Evolutionary conservation across 805 yeast genomes (phyloP).

Genomic region (Candida boidinii): DNA sequence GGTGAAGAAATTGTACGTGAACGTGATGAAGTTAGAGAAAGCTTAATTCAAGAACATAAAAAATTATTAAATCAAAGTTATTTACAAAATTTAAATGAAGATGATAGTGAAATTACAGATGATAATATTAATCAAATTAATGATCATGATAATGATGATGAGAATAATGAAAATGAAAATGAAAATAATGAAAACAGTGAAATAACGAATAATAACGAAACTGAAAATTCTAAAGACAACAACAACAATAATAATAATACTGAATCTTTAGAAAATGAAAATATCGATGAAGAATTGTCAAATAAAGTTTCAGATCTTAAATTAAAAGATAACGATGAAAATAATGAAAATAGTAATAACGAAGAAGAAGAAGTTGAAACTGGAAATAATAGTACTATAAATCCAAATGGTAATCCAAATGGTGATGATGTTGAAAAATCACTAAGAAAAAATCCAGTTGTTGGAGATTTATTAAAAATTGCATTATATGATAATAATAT

Average conservation of each 20-base stretch:
- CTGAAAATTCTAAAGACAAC: no score
- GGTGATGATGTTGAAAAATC: conserved; percentile 17
- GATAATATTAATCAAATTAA: conserved; percentile 2
- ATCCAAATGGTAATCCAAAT: conserved; percentile 12
- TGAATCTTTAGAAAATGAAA: no score
- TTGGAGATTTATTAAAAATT: conserved; percentile 84
- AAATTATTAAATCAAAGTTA: conserved; percentile 16
- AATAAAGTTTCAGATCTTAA: conserved; percentile 26
- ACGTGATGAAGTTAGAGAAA: conserved; percentile 58
- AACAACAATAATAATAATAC: no score
- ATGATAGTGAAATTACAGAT: conserved; percentile 4
- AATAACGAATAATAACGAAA: no score
- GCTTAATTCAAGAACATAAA: conserved; percentile 30
- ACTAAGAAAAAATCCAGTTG: conserved; percentile 53
- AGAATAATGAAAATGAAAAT: conserved; percentile 3
- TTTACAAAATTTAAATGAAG: conserved; percentile 20
- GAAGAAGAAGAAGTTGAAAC: conserved; percentile 22
- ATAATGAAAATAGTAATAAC: conserved; percentile 14
- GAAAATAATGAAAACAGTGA: conserved; percentile 4
- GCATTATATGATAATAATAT: conserved; percentile 69
- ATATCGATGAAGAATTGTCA: conserved; percentile 28
- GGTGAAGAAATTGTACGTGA: conserved; percentile 61
- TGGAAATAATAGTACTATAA: conserved; percentile 18
- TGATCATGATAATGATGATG: conserved; percentile 3
- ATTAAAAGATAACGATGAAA: conserved; percentile 22